phyloP scores from a whole-genome alignment of 2,329 filamentous ascomycete species.

The Colletotrichum euphorbiae region DNA sequence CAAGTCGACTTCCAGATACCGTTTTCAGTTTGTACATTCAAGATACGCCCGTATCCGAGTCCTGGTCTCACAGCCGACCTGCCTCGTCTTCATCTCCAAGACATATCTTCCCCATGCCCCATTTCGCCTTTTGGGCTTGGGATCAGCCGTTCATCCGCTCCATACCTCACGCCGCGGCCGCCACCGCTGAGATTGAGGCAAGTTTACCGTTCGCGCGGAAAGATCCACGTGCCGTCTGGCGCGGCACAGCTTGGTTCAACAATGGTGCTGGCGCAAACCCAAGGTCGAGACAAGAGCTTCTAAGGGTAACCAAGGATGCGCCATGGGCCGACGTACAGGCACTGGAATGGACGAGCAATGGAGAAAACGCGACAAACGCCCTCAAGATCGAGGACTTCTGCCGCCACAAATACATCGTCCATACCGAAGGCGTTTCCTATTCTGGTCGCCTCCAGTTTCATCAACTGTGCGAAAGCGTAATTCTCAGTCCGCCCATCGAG shows the following conservation, averaged over 20 bases:
- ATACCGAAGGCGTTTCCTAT: slow-evolving; percentile 67
- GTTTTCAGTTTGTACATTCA: slow-evolving; percentile 64
- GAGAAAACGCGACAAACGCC: slow-evolving; percentile 55
- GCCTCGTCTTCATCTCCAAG: slow-evolving; percentile 50
- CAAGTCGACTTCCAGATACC: slow-evolving; percentile 60
- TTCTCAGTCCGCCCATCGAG: slow-evolving; percentile 59
- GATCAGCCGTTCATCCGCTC: slow-evolving; percentile 61
- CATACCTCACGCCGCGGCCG: slow-evolving; percentile 51
- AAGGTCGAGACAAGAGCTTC: slow-evolving; percentile 55
- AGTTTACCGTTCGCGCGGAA: slow-evolving; percentile 46
- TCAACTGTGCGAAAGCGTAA: slow-evolving; percentile 61
- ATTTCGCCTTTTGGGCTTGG: slow-evolving; percentile 68
- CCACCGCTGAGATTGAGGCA: slow-evolving; percentile 53
- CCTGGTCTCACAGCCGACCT: slow-evolving; percentile 61
- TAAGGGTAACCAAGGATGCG: slow-evolving; percentile 49
- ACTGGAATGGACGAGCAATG: slow-evolving; percentile 51
- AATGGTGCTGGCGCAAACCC: slow-evolving; percentile 50
- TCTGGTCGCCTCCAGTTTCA: slow-evolving; percentile 64
- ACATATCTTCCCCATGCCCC: slow-evolving; percentile 64
- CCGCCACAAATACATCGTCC: slow-evolving; percentile 61
- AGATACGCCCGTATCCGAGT: slow-evolving; percentile 58
- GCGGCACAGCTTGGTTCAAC: slow-evolving; percentile 65
- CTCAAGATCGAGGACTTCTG: slow-evolving; percentile 64
- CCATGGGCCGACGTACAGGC: slow-evolving; percentile 62
- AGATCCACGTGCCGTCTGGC: slow-evolving; percentile 59